phyloP scores from a whole-genome alignment of 2,329 filamentous ascomycete species.

The Pleomassaria siparia region DNA sequence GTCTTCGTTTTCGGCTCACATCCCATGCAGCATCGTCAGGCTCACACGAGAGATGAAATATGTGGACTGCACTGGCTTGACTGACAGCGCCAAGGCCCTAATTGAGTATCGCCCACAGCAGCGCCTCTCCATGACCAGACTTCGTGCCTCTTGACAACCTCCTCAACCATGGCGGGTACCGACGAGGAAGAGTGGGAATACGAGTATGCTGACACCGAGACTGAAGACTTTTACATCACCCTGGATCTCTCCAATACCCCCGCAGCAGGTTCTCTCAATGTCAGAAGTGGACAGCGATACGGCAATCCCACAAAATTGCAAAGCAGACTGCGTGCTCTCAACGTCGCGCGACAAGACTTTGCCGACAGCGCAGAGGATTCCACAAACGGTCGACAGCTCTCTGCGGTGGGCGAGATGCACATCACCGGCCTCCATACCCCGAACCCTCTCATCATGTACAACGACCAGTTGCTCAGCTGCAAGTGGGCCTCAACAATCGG shows the following conservation, averaged over 20 bases:
- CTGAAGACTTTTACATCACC: slow-evolving; percentile 62
- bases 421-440: slow-evolving; percentile 78
- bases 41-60: background rate
- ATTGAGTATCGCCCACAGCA: background rate
- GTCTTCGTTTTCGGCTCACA: background rate
- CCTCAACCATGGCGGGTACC: slow-evolving; percentile 23
- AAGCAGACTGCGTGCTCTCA: slow-evolving; percentile 32
- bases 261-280: background rate
- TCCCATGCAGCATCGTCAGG: background rate
- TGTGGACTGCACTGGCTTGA: background rate
- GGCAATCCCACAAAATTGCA: slow-evolving; percentile 24
- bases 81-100: background rate
- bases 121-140: background rate
- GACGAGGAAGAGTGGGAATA: slow-evolving; percentile 61
- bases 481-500: slow-evolving; percentile 82
- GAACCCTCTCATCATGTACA: slow-evolving; percentile 78
- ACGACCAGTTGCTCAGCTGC: slow-evolving; percentile 75
- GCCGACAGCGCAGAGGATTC: background rate
- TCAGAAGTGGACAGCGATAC: slow-evolving; percentile 1
- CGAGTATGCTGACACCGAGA: slow-evolving; percentile 58
- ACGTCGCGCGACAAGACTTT: slow-evolving; percentile 7
- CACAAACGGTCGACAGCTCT: background rate
- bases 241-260: slow-evolving; percentile 56
- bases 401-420: slow-evolving; percentile 59
- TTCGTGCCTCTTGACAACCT: background rate